Evolutionary conservation across 345 rosid species (phyloP).

Genomic region (Citrus cavaleriei): DNA sequence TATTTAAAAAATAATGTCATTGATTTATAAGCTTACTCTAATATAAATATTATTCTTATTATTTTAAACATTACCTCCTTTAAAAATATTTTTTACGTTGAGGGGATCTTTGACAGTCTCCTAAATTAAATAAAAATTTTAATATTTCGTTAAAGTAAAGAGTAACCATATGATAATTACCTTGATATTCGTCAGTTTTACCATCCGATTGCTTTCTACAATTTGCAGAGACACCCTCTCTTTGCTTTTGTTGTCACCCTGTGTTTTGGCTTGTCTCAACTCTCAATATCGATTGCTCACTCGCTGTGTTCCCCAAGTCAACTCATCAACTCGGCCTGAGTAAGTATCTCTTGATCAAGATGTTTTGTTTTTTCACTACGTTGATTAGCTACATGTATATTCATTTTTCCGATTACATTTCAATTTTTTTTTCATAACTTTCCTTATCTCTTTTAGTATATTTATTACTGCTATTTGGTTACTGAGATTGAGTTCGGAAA

Average conservation of each 20-base stretch:
- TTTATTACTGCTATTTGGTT: neutral
- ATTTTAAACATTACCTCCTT: no score
- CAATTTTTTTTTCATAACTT: neutral
- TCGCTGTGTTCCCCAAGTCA: constrained; percentile 3
- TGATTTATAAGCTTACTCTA: no score
- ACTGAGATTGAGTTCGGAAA: neutral
- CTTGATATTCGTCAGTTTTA: no score
- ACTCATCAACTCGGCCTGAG: constrained; percentile 6
- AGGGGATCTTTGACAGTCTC: no score
- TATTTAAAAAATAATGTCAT: no score
- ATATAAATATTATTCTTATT: no score
- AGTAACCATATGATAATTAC: no score
- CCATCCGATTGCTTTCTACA: neutral
- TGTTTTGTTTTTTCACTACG: neutral
- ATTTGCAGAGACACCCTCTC: neutral
- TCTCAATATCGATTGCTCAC: neutral
- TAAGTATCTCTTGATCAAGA: neutral
- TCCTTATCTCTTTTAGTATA: neutral
- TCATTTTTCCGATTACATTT: neutral
- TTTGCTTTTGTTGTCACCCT: neutral
- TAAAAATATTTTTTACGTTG: no score
- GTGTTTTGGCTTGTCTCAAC: neutral
- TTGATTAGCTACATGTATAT: neutral
- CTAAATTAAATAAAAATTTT: no score
- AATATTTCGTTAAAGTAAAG: no score